Evolutionary conservation across 2,329 filamentous ascomycete species (phyloP).

Genomic region (Colletotrichum trifolii): DNA sequence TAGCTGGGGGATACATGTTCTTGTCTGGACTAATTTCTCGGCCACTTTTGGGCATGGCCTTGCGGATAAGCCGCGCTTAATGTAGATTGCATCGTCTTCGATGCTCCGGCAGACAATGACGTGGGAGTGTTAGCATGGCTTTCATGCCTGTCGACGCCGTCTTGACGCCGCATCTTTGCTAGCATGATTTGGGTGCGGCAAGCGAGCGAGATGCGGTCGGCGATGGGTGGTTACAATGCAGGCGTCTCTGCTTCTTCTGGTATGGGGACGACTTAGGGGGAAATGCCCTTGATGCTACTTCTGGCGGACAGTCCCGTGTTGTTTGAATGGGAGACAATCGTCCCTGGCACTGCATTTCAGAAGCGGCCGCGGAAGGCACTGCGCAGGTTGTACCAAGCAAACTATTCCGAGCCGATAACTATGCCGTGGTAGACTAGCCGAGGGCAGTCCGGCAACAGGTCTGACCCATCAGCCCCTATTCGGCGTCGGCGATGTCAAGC

Average conservation of each 20-base stretch:
- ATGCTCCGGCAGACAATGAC: constrained; percentile 14
- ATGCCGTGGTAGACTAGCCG: constrained; percentile 1
- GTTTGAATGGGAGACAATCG: constrained; percentile 6
- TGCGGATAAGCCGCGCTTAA: no score
- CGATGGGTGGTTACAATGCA: constrained; percentile 29
- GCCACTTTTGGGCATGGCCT: not conserved
- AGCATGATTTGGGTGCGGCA: constrained; percentile 4
- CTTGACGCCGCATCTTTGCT: constrained; percentile 12
- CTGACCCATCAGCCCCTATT: not conserved
- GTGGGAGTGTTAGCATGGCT: constrained; percentile 24
- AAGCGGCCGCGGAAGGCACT: constrained; percentile 4
- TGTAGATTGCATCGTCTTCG: no score
- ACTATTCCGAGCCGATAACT: constrained; percentile 7
- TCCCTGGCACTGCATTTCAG: constrained; percentile 16
- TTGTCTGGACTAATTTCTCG: constrained; percentile 5
- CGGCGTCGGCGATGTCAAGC: not conserved
- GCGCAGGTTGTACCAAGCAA: not conserved
- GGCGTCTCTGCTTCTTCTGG: constrained; percentile 13
- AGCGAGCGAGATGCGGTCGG: constrained; percentile 11
- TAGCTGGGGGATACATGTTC: constrained; percentile 12
- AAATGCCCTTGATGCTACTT: constrained; percentile 17
- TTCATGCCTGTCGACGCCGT: constrained; percentile 10
- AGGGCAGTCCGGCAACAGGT: not conserved
- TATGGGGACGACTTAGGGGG: constrained; percentile 1
- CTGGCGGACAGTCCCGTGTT: constrained; percentile 26